Evolutionary conservation across 73 alveolate genomes (phyloP), one percentile per base, ranked within the genome.

Genomic region (Symbiodinium pilosum): DNA sequence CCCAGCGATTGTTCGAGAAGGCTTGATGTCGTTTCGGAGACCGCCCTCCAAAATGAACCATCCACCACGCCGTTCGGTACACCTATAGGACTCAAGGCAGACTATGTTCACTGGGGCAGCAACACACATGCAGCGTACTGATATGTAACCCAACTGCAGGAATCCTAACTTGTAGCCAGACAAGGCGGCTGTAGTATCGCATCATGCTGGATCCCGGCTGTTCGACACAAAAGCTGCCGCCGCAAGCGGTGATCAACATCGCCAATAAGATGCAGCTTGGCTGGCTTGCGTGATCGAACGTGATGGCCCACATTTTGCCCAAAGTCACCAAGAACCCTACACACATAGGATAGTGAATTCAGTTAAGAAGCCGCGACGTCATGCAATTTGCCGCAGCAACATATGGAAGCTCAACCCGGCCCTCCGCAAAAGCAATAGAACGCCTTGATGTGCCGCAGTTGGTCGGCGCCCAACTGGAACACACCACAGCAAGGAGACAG

Each of bases 181-280:
- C 28, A 43, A 89, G 42, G 5, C 95, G 84, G 16, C 1, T 2
- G 24, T 89, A 89, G 9, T 89, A 42, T 2, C 30, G 51, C 95
- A 89, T 89, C 41, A 89, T 39, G 28, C 83, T 43, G 24, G 40
- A 7, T 8, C 95, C 95, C 3, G 95, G 95, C 51, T 89, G 95
- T 30, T 89, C 95, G 40, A 89, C 38, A 26, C 59, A 0, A 40
- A 68, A 89, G 1, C 87, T 68, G 1, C 95, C 95, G 39, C 95
- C 95, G 3, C 47, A 34, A 39, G 75, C 73, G 26, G 42, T 54
- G 12, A 87, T 64, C 38, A 64, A 2, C 68, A 32, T 40, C 38
- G 39, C 41, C 24, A 54, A 32, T 26, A 87, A 44, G 11, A 44
- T 30, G 36, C 86, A 56, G n/a, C n/a, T n/a, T n/a, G n/a, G n/a